Base-by-base conservation (phyloP, 495 filamentous ascomycete species). In the Xylaria castorea region DNA sequence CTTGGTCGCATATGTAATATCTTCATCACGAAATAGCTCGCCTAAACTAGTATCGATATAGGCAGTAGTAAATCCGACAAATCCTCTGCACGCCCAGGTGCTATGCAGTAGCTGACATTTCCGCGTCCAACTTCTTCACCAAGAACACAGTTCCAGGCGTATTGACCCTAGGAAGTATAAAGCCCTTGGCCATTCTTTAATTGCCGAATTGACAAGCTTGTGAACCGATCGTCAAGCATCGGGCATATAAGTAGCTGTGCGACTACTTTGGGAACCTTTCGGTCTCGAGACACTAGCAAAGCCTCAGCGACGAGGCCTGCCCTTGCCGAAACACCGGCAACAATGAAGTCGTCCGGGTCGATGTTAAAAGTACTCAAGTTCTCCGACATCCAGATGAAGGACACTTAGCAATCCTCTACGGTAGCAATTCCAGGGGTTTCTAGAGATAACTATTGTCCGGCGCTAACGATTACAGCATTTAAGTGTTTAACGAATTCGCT, bases 1-100 rank as follows among this genome's bases (percentile, higher is more conserved):
- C 18, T 2, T 48, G 14, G 73, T 63, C 4, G 79, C 82, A 75
- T 76, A 82, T 4, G 66, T 68, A 20, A 83, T 72, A 65, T 53
- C 66, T 71, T 82, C 76, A 64, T 82, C 82, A 1, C 79, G 75
- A 46, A 83, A 78, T 0, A 75, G 42, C 68, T 75, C 74, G 9
- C 64, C 71, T 2, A 53, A 30, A 8, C 74, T 63, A 44, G 69
- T 51, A 70, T 75, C 74, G 5, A 75, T 38, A 44, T 68, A 75
- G 18, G 74, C 60, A 12, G 36, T 27, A 71, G 74, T 34, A 75
- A 58, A 48, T 44, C 50, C 12, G 40, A 53, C 12, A 75, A 50
- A 66, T 75, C 73, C 18, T 12, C 20, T 16, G 57, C 65, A 20
- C 66, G 48, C 1, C 50, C 67, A 25, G 72, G 67, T 46, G 60